Conservation (phyloP, 768 basidiomycete species). For the Panus rudis region DNA sequence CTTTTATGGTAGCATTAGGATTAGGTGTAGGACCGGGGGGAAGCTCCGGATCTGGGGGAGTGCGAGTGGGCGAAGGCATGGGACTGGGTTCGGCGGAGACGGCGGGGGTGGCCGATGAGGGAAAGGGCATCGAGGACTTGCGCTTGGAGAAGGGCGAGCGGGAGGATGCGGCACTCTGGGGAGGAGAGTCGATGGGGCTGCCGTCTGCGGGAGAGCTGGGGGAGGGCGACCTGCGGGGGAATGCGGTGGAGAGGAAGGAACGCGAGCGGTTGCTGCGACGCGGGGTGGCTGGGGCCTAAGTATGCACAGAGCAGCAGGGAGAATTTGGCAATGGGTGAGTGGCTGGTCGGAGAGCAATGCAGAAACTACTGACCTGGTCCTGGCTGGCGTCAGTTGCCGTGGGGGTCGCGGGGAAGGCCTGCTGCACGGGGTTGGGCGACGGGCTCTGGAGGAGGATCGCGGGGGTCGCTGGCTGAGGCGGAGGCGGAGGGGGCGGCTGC, state of each 20-base stretch:
- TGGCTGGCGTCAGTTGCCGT: too few relatives aligned
- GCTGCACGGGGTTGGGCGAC: neutral
- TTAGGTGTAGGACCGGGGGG: neutral
- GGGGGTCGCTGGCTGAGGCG: neutral
- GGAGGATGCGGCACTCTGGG: conserved; percentile 15
- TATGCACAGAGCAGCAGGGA: too few relatives aligned
- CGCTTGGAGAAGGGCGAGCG: conserved; percentile 16
- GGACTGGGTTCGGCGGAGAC: conserved; percentile 5
- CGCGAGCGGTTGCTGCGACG: neutral
- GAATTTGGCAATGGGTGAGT: too few relatives aligned
- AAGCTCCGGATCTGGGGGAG: conserved; percentile 5
- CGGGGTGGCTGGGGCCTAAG: neutral
- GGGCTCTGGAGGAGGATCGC: neutral
- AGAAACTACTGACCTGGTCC: too few relatives aligned
- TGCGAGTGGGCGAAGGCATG: conserved; percentile 9
- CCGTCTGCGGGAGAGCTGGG: conserved; percentile 15
- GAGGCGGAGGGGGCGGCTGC: conserved; percentile 14
- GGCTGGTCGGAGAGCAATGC: too few relatives aligned
- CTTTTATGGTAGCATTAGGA: conserved; percentile 7
- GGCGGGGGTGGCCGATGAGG: conserved; percentile 10
- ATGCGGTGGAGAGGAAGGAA: conserved; percentile 19
- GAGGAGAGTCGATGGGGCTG: conserved; percentile 14
- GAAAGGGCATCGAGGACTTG: conserved; percentile 12
- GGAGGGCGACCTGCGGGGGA: conserved; percentile 24
- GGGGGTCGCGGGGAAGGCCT: neutral